phyloP scores from a whole-genome alignment of 164 flowering plant species.

The Magnolia changhungtana region DNA sequence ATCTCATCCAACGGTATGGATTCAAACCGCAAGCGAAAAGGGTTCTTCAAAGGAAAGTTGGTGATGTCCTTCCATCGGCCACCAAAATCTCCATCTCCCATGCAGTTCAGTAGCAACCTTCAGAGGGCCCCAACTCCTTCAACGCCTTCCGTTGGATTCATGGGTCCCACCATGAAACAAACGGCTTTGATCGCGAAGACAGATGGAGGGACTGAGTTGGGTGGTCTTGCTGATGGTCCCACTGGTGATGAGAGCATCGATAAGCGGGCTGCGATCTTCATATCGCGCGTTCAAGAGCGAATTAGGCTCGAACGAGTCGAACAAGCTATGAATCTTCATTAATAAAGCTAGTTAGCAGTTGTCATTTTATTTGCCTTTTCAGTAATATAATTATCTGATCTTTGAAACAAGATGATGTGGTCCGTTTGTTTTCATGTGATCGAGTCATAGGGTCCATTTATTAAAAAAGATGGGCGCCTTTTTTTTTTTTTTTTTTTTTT shows the following conservation, averaged over 20 bases:
- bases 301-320: slow-evolving; percentile 1
- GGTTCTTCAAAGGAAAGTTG: slow-evolving; percentile 9
- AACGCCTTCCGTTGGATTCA: neutral
- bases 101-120: slow-evolving; percentile 1
- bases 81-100: neutral
- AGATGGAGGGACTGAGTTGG: neutral
- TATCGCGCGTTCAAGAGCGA: slow-evolving; percentile 8
- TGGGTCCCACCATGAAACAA: neutral
- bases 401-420: too few species aligned
- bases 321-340: neutral
- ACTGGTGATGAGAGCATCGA: slow-evolving; percentile 1
- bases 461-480: too few species aligned
- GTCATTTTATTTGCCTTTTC: too few species aligned
- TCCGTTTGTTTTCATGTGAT: too few species aligned
- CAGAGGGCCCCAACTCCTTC: neutral
- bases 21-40: slow-evolving; percentile 1
- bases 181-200: neutral
- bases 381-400: too few species aligned
- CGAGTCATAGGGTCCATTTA: too few species aligned
- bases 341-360: too few species aligned
- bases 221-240: neutral
- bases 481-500: too few species aligned
- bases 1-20: neutral
- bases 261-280: neutral
- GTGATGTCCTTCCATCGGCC: slow-evolving; percentile 4